Evolutionary conservation across 192 early-diverging fungal genomes (phyloP), one percentile per base, ranked within the genome.

Genomic region (Coemansia sp.): DNA sequence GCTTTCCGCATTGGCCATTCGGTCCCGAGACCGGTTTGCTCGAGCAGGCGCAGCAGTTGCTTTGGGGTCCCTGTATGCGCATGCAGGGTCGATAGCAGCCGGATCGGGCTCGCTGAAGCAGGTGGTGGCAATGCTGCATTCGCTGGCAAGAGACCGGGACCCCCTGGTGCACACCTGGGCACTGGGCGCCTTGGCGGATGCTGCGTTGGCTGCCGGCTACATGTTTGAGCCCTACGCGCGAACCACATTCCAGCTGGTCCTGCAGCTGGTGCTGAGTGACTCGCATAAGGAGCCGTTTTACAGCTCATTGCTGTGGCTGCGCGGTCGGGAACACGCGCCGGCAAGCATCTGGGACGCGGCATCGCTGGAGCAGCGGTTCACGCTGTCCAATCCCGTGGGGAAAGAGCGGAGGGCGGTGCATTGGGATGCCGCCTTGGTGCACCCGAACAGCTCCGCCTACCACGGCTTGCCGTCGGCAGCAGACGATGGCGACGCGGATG

Each of bases 151-250:
- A 40, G 97, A 99, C 69, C 82, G 91, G 5, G 92, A 99, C 68
- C 93, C 95, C 0, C 70, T 95, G 0, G 94, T 99, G 10, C 93
- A 97, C 61, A 86, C 85, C 3, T 99, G 95, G 93, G 94, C 95
- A 0, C 60, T 97, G 12, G 82, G 87, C 26, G 85, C 94, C 0
- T 68, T 99, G 50, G 86, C 89, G 6, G 74, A 93, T 57, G 91
- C 88, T 0, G 89, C 96, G 5, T 82, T 91, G 41, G 89, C 92
- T 18, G 89, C 95, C 1, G 94, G 94, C 0, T 69, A 88, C 19
- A 94, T 95, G 91, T 99, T 91, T 60, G 91, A 85, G 18, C 86
- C 89, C 0, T 92, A 87, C 76, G 94, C 93, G 0, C 91, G 86
- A 26, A 88, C 90, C 43, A 96, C 94, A 0, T 73, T 97, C 9